Evolutionary conservation across 2,329 filamentous ascomycete species (phyloP), one percentile per base, ranked within the genome.

Genomic region (Paraphoma sp.): DNA sequence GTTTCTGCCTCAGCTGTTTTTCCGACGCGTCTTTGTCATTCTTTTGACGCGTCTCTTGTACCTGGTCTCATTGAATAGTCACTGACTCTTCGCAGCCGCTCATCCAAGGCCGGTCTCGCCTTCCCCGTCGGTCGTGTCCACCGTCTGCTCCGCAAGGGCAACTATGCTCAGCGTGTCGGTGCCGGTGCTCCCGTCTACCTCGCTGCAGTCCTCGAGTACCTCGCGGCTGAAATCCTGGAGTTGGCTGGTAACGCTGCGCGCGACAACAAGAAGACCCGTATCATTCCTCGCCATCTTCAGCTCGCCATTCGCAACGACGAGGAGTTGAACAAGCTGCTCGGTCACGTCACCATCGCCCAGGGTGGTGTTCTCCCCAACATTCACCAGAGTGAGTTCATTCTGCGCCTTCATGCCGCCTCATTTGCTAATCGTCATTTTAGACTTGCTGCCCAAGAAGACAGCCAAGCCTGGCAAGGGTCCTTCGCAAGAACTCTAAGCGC

Each of bases 201-300:
- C 66, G 94, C 94, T 67, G 94, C 94, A 54, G 95, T 99, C 53
- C 92, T 99, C 48, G 95, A 99, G 84, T 99, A 99, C 80, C 90
- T 99, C 58, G 94, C 95, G 71, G 95, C 95, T 68, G 95, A 99
- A 86, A 97, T 99, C 73, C 93, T 99, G 76, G 95, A 99, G 84
- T 84, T 99, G 83, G 95, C 95, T 80, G 95, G 95, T 74, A 99
- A 99, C 82, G 95, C 95, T 75, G 95, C 95, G 65, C 94, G 95
- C 74, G 95, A 99, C 85, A 97, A 98, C 89, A 99, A 99, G 92
- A 98, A 98, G 91, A 99, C 94, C 67, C 93, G 95, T 90, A 99
- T 99, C 84, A 99, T 98, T 61, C 95, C 95, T 67, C 93, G 95
- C 82, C 95, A 99, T 83, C 88, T 99, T 46, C 95, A 99, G 86